Percentiles rank a stretch among this genome's conserved stretches.
Conservation (phyloP, 163 green algal genomes). For the Chloromonas sp. region DNA sequence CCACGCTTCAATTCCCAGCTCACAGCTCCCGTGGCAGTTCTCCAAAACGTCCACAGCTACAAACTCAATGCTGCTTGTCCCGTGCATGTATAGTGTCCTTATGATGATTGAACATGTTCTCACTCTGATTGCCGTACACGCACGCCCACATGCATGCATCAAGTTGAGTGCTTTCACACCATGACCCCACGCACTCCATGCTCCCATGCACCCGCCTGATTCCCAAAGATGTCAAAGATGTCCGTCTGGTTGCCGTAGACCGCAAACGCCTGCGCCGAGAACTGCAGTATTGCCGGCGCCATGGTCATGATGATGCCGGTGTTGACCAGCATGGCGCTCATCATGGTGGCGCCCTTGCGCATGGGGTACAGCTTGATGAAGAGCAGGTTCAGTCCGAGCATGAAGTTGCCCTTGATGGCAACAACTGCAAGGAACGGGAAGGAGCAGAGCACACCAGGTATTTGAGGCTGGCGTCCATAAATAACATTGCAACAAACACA, state of each 20-base stretch:
- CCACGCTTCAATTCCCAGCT: too few species aligned
- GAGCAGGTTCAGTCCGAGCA: constrained; percentile 86
- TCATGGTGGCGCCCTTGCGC: constrained; percentile 75
- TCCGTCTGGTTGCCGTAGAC: constrained; percentile 80
- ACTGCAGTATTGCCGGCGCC: constrained; percentile 87
- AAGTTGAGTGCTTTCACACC: too few species aligned
- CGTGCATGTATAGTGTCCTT: too few species aligned
- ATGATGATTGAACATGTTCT: too few species aligned
- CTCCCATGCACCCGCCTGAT: constrained; percentile 40
- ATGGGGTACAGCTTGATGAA: constrained; percentile 88
- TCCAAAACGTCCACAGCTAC: too few species aligned
- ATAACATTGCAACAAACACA: too few species aligned
- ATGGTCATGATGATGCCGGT: constrained; percentile 84
- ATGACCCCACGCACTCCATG: too few species aligned
- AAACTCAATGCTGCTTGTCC: too few species aligned
- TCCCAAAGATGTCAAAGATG: constrained; percentile 86
- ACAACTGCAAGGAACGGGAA: constrained; percentile 26
- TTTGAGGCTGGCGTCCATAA: too few species aligned
- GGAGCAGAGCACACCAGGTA: neutral
- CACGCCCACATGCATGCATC: too few species aligned
- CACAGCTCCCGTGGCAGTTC: too few species aligned
- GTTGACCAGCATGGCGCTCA: constrained; percentile 96
- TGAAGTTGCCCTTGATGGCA: constrained; percentile 76
- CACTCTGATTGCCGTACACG: too few species aligned
- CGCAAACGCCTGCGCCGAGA: constrained; percentile 85